phyloP scores from a whole-genome alignment of 768 basidiomycete species.

The Leccinum barrowsii region DNA sequence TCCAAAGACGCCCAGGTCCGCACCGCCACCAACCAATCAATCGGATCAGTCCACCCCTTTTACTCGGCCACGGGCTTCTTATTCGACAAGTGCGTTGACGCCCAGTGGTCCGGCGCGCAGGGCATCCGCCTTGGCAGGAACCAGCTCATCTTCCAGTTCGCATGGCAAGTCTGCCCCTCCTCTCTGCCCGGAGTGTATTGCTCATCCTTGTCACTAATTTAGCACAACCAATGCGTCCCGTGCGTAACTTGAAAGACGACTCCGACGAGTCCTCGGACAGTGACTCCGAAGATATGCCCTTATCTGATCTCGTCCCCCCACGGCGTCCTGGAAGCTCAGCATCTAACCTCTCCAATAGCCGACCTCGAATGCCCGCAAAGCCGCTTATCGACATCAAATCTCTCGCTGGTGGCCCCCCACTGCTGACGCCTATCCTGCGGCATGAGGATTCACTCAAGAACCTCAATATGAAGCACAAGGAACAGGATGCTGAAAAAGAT shows the following conservation, averaged over 20 bases:
- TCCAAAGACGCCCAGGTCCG: slow-evolving; percentile 13
- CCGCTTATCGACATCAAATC: slow-evolving; percentile 41
- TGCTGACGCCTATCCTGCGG: slow-evolving; percentile 29
- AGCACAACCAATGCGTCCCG: slow-evolving; percentile 6
- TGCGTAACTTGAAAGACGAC: slow-evolving; percentile 8
- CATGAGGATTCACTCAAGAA: slow-evolving; percentile 29
- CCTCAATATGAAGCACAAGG: slow-evolving; percentile 14
- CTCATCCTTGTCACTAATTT: not conserved
- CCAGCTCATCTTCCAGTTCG: slow-evolving; percentile 26
- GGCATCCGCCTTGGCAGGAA: slow-evolving; percentile 40
- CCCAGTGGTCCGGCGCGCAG: slow-evolving; percentile 50
- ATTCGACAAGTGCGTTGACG: slow-evolving; percentile 55
- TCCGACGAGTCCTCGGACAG: slow-evolving; percentile 34
- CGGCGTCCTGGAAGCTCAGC: slow-evolving; percentile 63
- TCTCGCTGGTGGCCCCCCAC: slow-evolving; percentile 34
- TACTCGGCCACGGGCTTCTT: slow-evolving; percentile 45
- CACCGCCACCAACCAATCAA: slow-evolving; percentile 29
- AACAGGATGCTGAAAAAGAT: slow-evolving; percentile 22
- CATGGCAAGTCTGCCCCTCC: slow-evolving; percentile 27
- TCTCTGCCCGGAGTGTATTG: not conserved
- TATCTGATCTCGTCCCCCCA: slow-evolving; percentile 59
- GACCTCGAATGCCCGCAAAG: slow-evolving; percentile 36
- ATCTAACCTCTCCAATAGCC: slow-evolving; percentile 29
- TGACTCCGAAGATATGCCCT: slow-evolving; percentile 58
- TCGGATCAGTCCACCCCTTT: slow-evolving; percentile 2